These are phyloP conservation scores for Solanum arcanum DNA, from an alignment of 257 asterid species.

Conservation along the genomic window DNA sequence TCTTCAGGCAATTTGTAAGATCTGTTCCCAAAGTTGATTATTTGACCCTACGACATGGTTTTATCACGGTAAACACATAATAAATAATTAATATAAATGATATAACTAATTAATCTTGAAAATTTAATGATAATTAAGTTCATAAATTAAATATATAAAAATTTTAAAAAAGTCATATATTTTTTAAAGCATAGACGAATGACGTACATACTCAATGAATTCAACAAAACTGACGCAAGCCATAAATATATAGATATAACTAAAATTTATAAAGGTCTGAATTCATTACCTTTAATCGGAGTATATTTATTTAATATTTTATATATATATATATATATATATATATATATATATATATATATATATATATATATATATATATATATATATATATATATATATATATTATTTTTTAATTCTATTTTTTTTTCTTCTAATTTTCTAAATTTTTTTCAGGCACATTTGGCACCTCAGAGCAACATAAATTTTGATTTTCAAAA, in stretches of 20 bases:
- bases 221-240: not conserved
- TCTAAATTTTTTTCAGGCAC: conserved; percentile 41
- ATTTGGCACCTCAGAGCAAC: conserved; percentile 80
- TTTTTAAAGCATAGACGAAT: not conserved
- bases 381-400: no score
- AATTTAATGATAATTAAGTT: no score
- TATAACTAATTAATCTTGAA: not conserved
- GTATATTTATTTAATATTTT: no score
- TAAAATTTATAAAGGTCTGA: not conserved
- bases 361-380: no score
- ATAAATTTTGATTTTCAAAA: conserved; percentile 60
- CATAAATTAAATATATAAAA: no score
- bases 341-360: no score
- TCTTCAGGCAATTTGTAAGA: conserved; percentile 76
- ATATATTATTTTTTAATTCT: no score
- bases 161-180: not conserved
- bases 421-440: not conserved
- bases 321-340: no score
- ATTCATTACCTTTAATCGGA: not conserved
- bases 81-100: no score
- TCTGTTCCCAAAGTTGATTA: conserved; percentile 91
- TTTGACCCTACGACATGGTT: conserved; percentile 85
- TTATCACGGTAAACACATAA: conserved; percentile 41
- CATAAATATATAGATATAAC: no score
- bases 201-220: not conserved